These are phyloP conservation scores for Lojkania enalia DNA, from an alignment of 2,329 filamentous ascomycete genomes.

Conservation along the genomic window DNA sequence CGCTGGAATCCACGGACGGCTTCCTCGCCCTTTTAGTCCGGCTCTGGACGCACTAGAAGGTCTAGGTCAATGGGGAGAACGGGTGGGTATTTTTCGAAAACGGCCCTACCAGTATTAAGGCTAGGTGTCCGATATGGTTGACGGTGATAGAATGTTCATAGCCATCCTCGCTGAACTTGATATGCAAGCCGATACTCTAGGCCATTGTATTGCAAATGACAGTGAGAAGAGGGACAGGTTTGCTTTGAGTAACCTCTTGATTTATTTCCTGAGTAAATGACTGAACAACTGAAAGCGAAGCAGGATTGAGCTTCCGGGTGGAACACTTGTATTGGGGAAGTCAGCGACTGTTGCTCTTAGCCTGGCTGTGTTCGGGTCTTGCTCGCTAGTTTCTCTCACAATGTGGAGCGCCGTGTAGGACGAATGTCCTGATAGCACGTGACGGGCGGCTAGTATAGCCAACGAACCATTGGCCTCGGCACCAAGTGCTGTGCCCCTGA, in stretches of 20 bases:
- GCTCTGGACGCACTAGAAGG: slow-evolving; percentile 39
- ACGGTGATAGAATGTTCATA: slow-evolving; percentile 22
- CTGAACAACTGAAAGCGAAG: slow-evolving; percentile 14
- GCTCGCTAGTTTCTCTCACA: slow-evolving; percentile 19
- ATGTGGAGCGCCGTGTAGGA: slow-evolving; percentile 19
- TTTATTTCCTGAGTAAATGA: slow-evolving; percentile 15
- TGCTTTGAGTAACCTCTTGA: slow-evolving; percentile 12
- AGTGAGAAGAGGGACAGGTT: slow-evolving; percentile 16
- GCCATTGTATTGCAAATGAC: slow-evolving; percentile 30
- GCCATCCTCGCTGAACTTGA: slow-evolving; percentile 20
- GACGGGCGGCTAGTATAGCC: slow-evolving; percentile 20
- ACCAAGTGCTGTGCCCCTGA: slow-evolving; percentile 18
- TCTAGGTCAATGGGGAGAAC: slow-evolving; percentile 41
- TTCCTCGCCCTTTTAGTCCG: slow-evolving; percentile 36
- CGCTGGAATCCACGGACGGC: slow-evolving; percentile 48
- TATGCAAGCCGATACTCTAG: slow-evolving; percentile 19
- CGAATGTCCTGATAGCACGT: slow-evolving; percentile 20
- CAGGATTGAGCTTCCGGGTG: slow-evolving; percentile 24
- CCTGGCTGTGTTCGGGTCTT: slow-evolving; percentile 23
- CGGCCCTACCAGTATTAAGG: slow-evolving; percentile 35
- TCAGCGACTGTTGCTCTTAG: slow-evolving; percentile 16
- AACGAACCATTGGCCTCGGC: slow-evolving; percentile 33
- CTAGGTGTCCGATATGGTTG: slow-evolving; percentile 25
- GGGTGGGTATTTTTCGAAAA: slow-evolving; percentile 43
- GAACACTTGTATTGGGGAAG: slow-evolving; percentile 12